A percentile compares a stretch with the other conserved stretches of the same genome.
Conservation (phyloP, 106 monocot species). For the Apostasia ramifera region DNA sequence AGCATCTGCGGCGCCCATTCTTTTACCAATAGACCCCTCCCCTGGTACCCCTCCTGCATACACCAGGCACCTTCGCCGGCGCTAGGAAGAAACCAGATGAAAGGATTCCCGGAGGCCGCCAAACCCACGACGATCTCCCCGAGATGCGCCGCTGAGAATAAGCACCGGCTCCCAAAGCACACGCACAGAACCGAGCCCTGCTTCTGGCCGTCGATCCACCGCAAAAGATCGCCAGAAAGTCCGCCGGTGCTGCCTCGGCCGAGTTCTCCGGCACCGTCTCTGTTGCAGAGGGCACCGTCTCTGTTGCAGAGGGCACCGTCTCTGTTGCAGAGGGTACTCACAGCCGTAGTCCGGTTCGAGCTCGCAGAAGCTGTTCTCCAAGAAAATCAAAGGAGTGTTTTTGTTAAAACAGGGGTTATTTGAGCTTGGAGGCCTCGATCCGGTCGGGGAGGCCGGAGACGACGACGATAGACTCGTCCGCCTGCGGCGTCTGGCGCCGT, state of each 20-base stretch:
- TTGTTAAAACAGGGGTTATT: neutral
- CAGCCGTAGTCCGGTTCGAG: slow-evolving; percentile 17
- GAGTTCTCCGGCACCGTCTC: no score
- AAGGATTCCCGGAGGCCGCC: slow-evolving; percentile 2
- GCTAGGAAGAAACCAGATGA: no score
- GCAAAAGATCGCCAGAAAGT: neutral
- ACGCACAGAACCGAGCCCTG: slow-evolving; percentile 32
- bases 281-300: no score
- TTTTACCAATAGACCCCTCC: no score
- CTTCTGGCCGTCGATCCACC: slow-evolving; percentile 22
- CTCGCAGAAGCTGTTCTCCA: slow-evolving; percentile 14
- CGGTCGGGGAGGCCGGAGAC: slow-evolving; percentile 4
- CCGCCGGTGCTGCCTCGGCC: no score
- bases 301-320: neutral
- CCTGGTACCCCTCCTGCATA: neutral
- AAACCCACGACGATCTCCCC: slow-evolving; percentile 19
- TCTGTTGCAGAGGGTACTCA: neutral
- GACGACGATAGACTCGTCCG: neutral
- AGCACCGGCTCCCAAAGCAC: slow-evolving; percentile 42
- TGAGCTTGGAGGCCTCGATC: neutral
- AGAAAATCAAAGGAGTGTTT: neutral
- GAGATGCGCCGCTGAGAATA: slow-evolving; percentile 19
- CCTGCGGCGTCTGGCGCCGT: neutral
- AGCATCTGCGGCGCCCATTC: no score
- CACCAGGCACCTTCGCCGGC: slow-evolving; percentile 7